Conservation (phyloP, 2,329 filamentous ascomycete species). For the Neophaeococcomyces mojaviensis region DNA sequence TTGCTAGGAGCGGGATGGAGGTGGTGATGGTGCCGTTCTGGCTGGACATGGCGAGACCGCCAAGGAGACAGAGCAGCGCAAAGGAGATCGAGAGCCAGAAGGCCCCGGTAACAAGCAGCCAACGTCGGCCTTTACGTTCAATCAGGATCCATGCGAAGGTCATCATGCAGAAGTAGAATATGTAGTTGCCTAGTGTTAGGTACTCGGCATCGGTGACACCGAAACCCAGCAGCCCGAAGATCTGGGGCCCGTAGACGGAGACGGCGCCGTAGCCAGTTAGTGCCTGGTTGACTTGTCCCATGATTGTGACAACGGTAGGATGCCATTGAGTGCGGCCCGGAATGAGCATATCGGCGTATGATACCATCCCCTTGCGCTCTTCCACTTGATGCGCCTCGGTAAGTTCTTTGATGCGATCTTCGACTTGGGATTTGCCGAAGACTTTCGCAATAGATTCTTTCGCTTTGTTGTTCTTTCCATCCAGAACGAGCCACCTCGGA, state of each 20-base stretch:
- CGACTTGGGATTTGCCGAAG: constrained; percentile 43
- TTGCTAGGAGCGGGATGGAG: constrained; percentile 20
- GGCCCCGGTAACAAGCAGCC: constrained; percentile 24
- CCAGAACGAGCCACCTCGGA: constrained; percentile 50
- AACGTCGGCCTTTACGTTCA: constrained; percentile 25
- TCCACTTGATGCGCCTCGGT: constrained; percentile 45
- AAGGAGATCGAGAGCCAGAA: constrained; percentile 23
- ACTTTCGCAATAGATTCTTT: constrained; percentile 42
- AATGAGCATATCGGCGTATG: constrained; percentile 52
- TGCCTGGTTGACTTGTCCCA: constrained; percentile 57
- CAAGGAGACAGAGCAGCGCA: constrained; percentile 24
- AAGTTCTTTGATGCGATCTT: constrained; percentile 45
- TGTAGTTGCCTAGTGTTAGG: constrained; percentile 53
- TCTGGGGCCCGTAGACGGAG: constrained; percentile 56
- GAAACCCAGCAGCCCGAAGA: constrained; percentile 56
- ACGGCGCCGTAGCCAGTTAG: constrained; percentile 53
- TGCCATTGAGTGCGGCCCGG: constrained; percentile 51
- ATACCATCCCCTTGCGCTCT: constrained; percentile 35
- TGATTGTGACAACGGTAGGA: constrained; percentile 53
- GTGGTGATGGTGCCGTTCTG: constrained; percentile 18
- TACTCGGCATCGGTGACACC: constrained; percentile 45
- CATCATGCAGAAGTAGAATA: constrained; percentile 56
- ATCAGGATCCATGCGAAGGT: constrained; percentile 55
- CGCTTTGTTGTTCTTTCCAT: constrained; percentile 45
- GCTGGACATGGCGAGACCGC: constrained; percentile 22